Evolutionary conservation across 306 rosid species (phyloP).

Genomic region (Rosa chinensis): DNA sequence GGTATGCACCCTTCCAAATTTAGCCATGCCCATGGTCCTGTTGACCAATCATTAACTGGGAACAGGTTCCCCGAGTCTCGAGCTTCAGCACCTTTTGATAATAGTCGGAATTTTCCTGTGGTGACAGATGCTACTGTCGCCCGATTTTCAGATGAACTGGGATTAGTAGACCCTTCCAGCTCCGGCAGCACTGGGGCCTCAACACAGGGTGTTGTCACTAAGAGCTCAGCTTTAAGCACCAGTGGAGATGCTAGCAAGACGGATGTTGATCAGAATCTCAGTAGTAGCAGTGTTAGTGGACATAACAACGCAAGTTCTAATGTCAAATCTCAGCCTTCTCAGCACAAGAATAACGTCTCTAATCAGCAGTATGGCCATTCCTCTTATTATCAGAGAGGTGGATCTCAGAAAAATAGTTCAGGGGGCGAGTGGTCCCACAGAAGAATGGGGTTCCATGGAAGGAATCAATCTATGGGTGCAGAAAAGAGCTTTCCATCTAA

Average conservation of each 20-base stretch:
- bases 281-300: slow-evolving; percentile 38
- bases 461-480: slow-evolving; percentile 62
- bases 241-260: slow-evolving; percentile 43
- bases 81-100: slow-evolving; percentile 54
- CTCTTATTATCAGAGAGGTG: slow-evolving; percentile 63
- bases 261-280: slow-evolving; percentile 43
- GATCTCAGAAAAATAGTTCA: slow-evolving; percentile 65
- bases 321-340: slow-evolving; percentile 47
- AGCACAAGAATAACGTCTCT: slow-evolving; percentile 43
- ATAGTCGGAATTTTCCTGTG: slow-evolving; percentile 53
- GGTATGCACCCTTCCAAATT: slow-evolving; percentile 55
- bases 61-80: slow-evolving; percentile 57
- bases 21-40: slow-evolving; percentile 58
- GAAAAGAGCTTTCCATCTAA: slow-evolving; percentile 68
- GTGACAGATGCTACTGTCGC: slow-evolving; percentile 52
- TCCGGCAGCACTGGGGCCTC: slow-evolving; percentile 45
- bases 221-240: slow-evolving; percentile 39
- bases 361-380: slow-evolving; percentile 65
- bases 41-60: slow-evolving; percentile 51
- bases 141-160: slow-evolving; percentile 81
- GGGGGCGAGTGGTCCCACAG: slow-evolving; percentile 80
- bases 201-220: slow-evolving; percentile 31
- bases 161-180: slow-evolving; percentile 56
- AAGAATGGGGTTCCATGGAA: slow-evolving; percentile 71
- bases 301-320: slow-evolving; percentile 44